Evolutionary conservation across 768 basidiomycete species (phyloP), one percentile per base, ranked within the genome.

Genomic region (Rhizopogon sp.): DNA sequence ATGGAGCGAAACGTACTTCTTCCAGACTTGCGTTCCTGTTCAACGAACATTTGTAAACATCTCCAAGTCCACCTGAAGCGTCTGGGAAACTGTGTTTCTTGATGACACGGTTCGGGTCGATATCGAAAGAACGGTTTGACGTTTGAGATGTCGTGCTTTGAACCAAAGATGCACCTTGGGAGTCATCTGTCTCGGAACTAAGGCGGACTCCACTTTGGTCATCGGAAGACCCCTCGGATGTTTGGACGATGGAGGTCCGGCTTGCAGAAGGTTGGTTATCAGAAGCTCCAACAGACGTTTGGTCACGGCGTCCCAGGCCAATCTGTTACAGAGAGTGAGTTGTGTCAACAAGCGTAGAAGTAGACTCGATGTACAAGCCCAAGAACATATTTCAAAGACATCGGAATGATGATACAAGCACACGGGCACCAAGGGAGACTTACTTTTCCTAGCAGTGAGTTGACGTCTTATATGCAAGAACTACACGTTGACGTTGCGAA

Each of bases 31-130:
- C 5, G 35, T 1, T 47, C 16, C 35, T 50, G n/a, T 33, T 37
- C 29, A 45, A 37, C 11, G 31, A 33, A 2, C 72, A 74, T 53
- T 63, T 71, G 72, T 73, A 78, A 13, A 77, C 70, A 59, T 78
- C 77, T n/a, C 74, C 72, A 60, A 74, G 76, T 7, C 76, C 77
- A 7, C 77, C 77, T 5, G 39, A 33, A 31, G 50, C 28, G 14
- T 5, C n/a, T 8, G 55, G 51, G 28, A 35, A 49, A 10, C 37
- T 16, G 47, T 33, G 0, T 49, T 37, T 1, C 20, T 14, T 25
- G 14, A 22, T 37, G 20, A 33, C 5, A 6, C 22, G 22, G 35
- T 14, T 22, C 22, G 33, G 9, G 20, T 35, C 35, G 5, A 37
- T 16, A 16, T 16, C 10, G 22, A 49, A 49, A 14, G 35, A 49